Conservation (phyloP, 352 stramenopile genomes). For the Phytophthora agathidicida region DNA sequence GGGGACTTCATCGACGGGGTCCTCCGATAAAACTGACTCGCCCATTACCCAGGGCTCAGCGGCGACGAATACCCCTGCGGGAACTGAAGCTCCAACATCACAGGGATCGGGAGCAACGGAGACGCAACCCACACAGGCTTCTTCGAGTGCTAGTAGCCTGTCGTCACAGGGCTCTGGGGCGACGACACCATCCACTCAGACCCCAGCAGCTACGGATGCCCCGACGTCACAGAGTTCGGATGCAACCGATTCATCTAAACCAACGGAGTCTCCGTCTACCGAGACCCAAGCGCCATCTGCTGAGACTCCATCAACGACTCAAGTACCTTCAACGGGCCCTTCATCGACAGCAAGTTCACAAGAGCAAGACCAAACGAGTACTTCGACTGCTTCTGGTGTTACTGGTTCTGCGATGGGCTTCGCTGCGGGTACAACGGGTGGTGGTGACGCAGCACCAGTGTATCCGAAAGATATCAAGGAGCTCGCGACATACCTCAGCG, state of each 20-base stretch:
- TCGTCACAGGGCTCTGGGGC: too few relatives aligned
- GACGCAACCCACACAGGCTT: background rate
- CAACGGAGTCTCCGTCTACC: background rate
- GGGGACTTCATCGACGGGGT: background rate
- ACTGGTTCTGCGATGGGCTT: constrained; percentile 11
- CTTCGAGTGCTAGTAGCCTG: too few relatives aligned
- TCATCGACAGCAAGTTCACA: background rate
- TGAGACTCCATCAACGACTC: background rate
- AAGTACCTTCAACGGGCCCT: background rate
- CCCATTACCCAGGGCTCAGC: background rate
- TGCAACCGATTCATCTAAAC: background rate
- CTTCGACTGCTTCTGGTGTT: constrained; percentile 1
- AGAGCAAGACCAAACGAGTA: background rate
- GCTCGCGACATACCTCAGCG: constrained; percentile 43
- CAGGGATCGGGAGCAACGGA: background rate
- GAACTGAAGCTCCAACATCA: background rate
- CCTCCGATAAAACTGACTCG: background rate
- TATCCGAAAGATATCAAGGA: constrained; percentile 46
- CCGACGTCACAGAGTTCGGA: background rate
- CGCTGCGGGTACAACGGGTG: constrained; percentile 36
- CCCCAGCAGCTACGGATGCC: background rate
- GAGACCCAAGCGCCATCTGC: background rate
- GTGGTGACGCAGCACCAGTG: constrained; percentile 35
- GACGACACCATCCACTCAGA: background rate
- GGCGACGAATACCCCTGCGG: background rate